Percentiles rank a stretch among this genome's conserved stretches.
These are phyloP conservation scores for Mikania micrantha DNA, from an alignment of 129 eudicot species.

Conservation along the genomic window DNA sequence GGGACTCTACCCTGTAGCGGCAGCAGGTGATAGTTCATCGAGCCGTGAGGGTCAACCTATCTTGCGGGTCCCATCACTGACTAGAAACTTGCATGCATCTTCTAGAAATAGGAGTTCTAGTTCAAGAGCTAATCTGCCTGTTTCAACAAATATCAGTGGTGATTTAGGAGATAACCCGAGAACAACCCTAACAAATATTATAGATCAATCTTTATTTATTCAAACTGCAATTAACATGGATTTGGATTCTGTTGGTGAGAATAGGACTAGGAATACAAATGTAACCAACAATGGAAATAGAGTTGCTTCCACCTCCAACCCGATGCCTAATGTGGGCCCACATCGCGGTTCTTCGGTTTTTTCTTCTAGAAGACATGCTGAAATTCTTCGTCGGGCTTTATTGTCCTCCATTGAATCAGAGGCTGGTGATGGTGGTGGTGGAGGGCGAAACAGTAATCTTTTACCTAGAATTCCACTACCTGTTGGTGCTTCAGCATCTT, in stretches of 20 bases:
- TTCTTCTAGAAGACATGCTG: conserved; percentile 65
- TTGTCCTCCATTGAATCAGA: conserved; percentile 48
- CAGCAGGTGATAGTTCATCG: conserved; percentile 15
- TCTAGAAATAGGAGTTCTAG: conserved; percentile 41
- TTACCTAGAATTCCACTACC: conserved; percentile 21
- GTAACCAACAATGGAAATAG: conserved; percentile 24
- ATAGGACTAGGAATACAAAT: too few species aligned
- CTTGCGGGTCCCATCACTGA: conserved; percentile 37
- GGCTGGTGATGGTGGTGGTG: conserved; percentile 35
- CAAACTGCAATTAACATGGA: too few species aligned
- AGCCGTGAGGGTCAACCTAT: conserved; percentile 30
- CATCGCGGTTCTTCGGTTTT: too few species aligned
- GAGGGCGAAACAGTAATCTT: conserved; percentile 20
- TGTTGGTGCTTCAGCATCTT: conserved; percentile 21
- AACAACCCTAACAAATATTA: too few species aligned
- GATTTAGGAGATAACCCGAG: too few species aligned
- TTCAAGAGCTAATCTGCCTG: too few species aligned
- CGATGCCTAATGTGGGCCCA: too few species aligned
- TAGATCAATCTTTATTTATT: conserved; percentile 65
- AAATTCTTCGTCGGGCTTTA: conserved; percentile 51
- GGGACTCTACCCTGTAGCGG: conserved; percentile 32
- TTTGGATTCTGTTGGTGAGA: too few species aligned
- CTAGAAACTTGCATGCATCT: conserved; percentile 33
- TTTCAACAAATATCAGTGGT: too few species aligned
- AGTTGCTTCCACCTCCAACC: conserved; percentile 38